Evolutionary conservation across 2,329 filamentous ascomycete genomes (phyloP).

Genomic region (Cryphonectria carpinicola): DNA sequence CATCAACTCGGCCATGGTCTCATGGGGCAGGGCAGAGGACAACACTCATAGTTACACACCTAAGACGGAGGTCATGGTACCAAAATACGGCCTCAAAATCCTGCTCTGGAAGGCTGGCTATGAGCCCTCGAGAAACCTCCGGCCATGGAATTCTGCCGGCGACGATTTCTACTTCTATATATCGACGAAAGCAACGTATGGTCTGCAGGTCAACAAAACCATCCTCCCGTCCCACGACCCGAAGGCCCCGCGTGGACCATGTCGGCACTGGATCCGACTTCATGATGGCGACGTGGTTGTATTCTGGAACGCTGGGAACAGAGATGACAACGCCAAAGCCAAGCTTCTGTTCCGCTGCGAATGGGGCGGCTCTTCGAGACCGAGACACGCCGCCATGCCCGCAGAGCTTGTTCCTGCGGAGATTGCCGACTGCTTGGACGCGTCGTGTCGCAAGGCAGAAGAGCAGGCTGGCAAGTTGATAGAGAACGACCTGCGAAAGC

Average conservation of each 20-base stretch:
- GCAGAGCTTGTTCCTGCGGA: conserved; percentile 43
- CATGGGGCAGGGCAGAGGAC: conserved; percentile 74
- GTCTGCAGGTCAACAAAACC: conserved; percentile 78
- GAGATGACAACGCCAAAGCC: conserved; percentile 41
- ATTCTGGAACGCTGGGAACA: conserved; percentile 62
- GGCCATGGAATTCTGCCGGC: conserved; percentile 55
- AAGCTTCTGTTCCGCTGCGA: conserved; percentile 57
- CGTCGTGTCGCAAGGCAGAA: conserved; percentile 51
- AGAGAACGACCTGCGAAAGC: conserved; percentile 46
- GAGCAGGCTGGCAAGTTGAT: conserved; percentile 45
- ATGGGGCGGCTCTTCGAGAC: conserved; percentile 58
- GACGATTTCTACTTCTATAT: conserved; percentile 72
- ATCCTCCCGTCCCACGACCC: conserved; percentile 61
- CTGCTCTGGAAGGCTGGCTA: conserved; percentile 73
- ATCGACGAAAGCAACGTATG: conserved; percentile 75
- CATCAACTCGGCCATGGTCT: conserved; percentile 68
- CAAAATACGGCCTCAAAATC: conserved; percentile 80
- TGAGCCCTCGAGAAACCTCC: conserved; percentile 59
- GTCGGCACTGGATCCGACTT: conserved; percentile 67
- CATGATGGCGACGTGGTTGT: conserved; percentile 78
- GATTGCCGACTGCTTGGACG: conserved; percentile 52
- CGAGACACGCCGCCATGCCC: conserved; percentile 35
- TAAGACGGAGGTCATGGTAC: conserved; percentile 69
- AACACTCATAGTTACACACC: conserved; percentile 72
- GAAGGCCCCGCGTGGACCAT: conserved; percentile 59